Evolutionary conservation across 441 rosid genomes (phyloP).

Genomic region (Geranium incanum): DNA sequence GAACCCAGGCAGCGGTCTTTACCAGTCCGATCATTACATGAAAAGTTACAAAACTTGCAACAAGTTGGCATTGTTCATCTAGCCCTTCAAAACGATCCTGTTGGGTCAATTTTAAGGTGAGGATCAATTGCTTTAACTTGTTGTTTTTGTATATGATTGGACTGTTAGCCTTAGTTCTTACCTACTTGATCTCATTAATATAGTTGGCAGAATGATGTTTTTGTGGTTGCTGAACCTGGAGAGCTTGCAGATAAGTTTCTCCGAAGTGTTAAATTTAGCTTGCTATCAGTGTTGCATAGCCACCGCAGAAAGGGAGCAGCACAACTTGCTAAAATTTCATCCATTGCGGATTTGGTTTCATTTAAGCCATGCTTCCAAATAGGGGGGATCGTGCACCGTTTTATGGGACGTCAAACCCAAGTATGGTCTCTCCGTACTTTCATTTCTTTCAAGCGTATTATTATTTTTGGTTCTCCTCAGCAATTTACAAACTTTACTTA

Average conservation of each 20-base stretch:
- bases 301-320: conserved; percentile 46
- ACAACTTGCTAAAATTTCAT: conserved; percentile 54
- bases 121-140: conserved; percentile 14
- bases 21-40: conserved; percentile 73
- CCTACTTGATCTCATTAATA: conserved; percentile 22
- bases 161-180: conserved; percentile 22
- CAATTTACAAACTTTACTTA: conserved; percentile 3
- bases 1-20: conserved; percentile 58
- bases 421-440: conserved; percentile 27
- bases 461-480: conserved; percentile 9
- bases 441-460: conserved; percentile 12
- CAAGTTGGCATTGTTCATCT: conserved; percentile 91
- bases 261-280: conserved; percentile 70
- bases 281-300: conserved; percentile 48
- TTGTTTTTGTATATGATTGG: conserved; percentile 14
- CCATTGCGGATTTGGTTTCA: conserved; percentile 62
- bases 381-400: conserved; percentile 25
- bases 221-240: conserved; percentile 98
- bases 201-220: conserved; percentile 95
- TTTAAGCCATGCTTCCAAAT: conserved; percentile 63
- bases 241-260: conserved; percentile 83
- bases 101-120: conserved; percentile 79
- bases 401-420: conserved; percentile 33
- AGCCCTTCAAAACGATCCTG: conserved; percentile 76
- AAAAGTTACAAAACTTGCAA: conserved; percentile 75